phyloP scores from a whole-genome alignment of 2,329 filamentous ascomycete genomes.

The Sphaerostilbella broomeana region DNA sequence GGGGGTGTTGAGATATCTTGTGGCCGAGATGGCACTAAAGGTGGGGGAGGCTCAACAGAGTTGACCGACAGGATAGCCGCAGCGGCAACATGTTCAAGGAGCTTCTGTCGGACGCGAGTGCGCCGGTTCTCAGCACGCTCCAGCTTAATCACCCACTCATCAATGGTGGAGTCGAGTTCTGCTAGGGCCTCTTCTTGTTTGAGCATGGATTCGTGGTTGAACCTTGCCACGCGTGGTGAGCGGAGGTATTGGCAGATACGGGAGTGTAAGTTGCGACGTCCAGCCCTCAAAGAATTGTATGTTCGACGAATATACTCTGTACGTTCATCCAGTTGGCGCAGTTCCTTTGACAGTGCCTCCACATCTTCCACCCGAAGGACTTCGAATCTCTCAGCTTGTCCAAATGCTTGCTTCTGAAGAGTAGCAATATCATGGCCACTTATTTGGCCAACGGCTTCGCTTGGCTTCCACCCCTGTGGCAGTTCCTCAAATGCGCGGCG shows the following conservation, averaged over 20 bases:
- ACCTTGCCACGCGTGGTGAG: conserved; percentile 61
- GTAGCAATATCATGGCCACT: conserved; percentile 41
- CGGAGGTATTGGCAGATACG: conserved; percentile 73
- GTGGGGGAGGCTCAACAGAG: conserved; percentile 16
- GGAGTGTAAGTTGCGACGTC: conserved; percentile 67
- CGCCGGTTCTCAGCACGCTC: conserved; percentile 74
- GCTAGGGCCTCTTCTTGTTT: conserved; percentile 75
- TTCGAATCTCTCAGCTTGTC: conserved; percentile 58
- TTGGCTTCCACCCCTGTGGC: conserved; percentile 50
- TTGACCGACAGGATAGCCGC: conserved; percentile 48
- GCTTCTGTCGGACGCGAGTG: conserved; percentile 67
- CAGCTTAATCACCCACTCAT: conserved; percentile 75
- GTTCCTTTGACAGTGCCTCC: conserved; percentile 63
- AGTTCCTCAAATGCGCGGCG: conserved; percentile 53
- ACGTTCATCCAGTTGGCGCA: conserved; percentile 68
- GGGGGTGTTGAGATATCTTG: conserved; percentile 50
- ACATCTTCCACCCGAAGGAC: conserved; percentile 58
- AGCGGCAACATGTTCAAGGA: conserved; percentile 74
- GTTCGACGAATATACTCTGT: conserved; percentile 73
- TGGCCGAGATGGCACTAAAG: conserved; percentile 31
- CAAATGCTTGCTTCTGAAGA: conserved; percentile 54
- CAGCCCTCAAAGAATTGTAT: conserved; percentile 67
- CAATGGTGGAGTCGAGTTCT: conserved; percentile 70
- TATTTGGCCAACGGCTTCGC: conserved; percentile 45
- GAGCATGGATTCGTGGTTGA: conserved; percentile 67